These are phyloP conservation scores for Penicillium roqueforti DNA, from an alignment of 495 filamentous ascomycete species.

Conservation along the genomic window DNA sequence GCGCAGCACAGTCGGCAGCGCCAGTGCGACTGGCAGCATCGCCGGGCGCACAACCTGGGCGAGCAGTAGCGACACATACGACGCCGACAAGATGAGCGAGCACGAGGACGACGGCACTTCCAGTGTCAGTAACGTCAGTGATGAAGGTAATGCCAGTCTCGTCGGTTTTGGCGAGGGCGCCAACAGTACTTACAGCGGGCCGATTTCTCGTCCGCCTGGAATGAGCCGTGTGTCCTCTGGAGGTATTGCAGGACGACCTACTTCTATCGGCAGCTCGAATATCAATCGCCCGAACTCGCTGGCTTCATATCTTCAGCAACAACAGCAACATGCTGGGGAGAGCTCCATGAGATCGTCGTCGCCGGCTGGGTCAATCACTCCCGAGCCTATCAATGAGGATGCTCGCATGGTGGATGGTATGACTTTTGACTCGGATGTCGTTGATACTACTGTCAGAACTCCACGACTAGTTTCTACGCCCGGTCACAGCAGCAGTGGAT, in stretches of 20 bases:
- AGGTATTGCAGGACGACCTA: conserved; percentile 23
- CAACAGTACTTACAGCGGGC: conserved; percentile 69
- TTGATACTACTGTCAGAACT: conserved; percentile 50
- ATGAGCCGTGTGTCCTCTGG: conserved; percentile 34
- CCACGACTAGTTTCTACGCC: conserved; percentile 36
- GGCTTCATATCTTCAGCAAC: conserved; percentile 27
- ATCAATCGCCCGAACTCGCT: conserved; percentile 25
- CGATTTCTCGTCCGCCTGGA: conserved; percentile 48
- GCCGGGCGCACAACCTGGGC: conserved; percentile 75
- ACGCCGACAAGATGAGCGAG: conserved; percentile 68
- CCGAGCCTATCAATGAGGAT: conserved; percentile 39
- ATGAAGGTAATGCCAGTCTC: conserved; percentile 68
- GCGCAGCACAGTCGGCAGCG: conserved; percentile 81
- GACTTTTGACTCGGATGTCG: conserved; percentile 50
- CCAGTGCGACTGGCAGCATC: conserved; percentile 69
- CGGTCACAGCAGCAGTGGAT: conserved; percentile 11
- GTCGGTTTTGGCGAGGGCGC: conserved; percentile 89
- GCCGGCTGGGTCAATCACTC: conserved; percentile 36
- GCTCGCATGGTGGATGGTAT: conserved; percentile 53
- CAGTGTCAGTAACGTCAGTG: conserved; percentile 70
- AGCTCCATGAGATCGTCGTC: conserved; percentile 30
- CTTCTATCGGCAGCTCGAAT: conserved; percentile 33
- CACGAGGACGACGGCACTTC: conserved; percentile 54
- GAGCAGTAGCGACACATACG: conserved; percentile 57
- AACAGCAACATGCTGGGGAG: conserved; percentile 24